phyloP scores from a whole-genome alignment of 2,329 filamentous ascomycete species.

The Calonectria henricotiae region DNA sequence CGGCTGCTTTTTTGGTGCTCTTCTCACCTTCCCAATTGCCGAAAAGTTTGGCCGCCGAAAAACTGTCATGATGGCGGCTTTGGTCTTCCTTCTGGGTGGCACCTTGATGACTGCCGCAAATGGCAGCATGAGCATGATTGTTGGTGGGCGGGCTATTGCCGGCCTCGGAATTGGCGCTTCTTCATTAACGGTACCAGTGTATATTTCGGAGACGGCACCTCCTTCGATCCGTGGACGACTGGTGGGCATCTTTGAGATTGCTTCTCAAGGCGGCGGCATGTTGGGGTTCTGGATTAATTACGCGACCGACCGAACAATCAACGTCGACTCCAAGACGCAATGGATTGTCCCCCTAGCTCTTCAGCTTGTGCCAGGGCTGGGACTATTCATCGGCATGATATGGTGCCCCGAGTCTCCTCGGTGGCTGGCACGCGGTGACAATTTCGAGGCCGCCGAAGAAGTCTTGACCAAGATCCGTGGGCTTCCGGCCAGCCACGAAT shows the following conservation, averaged over 20 bases:
- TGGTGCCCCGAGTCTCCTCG: conserved; percentile 75
- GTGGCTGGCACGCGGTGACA: conserved; percentile 73
- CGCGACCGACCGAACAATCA: conserved; percentile 51
- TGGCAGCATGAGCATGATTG: conserved; percentile 60
- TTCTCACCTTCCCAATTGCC: conserved; percentile 64
- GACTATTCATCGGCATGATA: conserved; percentile 70
- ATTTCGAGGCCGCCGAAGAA: conserved; percentile 66
- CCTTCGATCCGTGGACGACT: conserved; percentile 68
- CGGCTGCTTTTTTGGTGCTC: conserved; percentile 61
- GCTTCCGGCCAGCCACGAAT: conserved; percentile 58
- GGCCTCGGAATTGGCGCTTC: conserved; percentile 69
- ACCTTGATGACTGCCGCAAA: conserved; percentile 56
- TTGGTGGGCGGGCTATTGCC: conserved; percentile 67
- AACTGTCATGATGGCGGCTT: conserved; percentile 63
- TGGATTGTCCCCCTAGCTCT: conserved; percentile 74
- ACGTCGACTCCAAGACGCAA: conserved; percentile 54
- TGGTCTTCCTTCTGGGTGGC: conserved; percentile 61
- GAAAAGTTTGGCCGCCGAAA: conserved; percentile 66
- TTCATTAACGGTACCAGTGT: conserved; percentile 65
- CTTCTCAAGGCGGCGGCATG: conserved; percentile 55
- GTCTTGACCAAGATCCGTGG: conserved; percentile 58
- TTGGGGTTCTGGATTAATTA: conserved; percentile 62
- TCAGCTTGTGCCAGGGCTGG: conserved; percentile 71
- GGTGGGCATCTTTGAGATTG: conserved; percentile 68
- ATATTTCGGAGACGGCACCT: conserved; percentile 63